A percentile compares a stretch with the other conserved stretches of the same genome.
These are phyloP conservation scores for Crepidotus variabilis DNA, from an alignment of 768 basidiomycete species.

Conservation along the genomic window DNA sequence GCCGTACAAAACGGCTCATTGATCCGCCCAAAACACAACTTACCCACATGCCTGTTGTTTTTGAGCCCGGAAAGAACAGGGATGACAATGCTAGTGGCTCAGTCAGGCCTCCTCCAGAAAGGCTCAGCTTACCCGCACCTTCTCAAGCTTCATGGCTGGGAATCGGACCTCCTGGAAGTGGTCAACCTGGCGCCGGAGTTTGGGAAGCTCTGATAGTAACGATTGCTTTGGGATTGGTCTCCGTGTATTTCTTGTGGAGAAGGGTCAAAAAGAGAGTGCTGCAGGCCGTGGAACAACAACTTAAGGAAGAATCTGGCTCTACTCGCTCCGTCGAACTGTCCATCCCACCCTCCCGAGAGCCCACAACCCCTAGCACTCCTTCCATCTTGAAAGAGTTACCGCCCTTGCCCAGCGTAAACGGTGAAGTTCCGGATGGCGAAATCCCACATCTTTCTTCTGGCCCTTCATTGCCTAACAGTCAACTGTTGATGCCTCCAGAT, in stretches of 20 bases:
- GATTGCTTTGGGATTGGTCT: constrained; percentile 22
- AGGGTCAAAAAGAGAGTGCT: constrained; percentile 10
- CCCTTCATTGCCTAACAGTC: background rate
- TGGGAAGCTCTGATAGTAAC: constrained; percentile 23
- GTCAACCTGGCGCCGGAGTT: background rate
- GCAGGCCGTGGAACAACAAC: background rate
- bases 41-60: background rate
- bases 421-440: background rate
- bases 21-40: constrained; percentile 40
- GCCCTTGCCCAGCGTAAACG: background rate
- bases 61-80: background rate
- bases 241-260: constrained; percentile 29
- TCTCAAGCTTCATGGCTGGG: background rate
- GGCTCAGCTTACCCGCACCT: background rate
- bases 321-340: background rate
- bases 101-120: background rate
- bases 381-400: constrained; percentile 1
- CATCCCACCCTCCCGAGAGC: background rate
- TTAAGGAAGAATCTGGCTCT: background rate
- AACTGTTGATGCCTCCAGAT: background rate
- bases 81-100: constrained; percentile 9
- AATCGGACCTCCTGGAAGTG: background rate
- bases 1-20: constrained; percentile 47
- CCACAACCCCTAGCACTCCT: background rate
- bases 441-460: background rate